A percentile compares a stretch with the other conserved stretches of the same genome.
Evolutionary conservation across 2,329 filamentous ascomycete species (phyloP).

Genomic region (Sclerotiophoma versabilis): DNA sequence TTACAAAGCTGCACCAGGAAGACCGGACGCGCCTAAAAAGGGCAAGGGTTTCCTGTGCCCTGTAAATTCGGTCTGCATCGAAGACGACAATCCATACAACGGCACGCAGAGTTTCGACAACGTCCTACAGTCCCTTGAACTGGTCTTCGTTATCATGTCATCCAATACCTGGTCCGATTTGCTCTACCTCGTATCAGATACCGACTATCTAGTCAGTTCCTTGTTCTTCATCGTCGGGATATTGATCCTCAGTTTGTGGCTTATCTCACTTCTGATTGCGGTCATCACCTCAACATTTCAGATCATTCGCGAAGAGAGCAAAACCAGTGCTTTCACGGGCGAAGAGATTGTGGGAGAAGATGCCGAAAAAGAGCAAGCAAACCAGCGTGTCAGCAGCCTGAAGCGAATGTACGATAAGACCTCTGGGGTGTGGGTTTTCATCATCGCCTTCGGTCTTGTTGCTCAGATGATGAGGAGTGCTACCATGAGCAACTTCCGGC

Average conservation of each 20-base stretch:
- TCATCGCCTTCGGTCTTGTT: constrained; percentile 83
- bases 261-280: constrained; percentile 91
- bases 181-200: constrained; percentile 91
- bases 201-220: constrained; percentile 86
- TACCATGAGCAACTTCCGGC: constrained; percentile 69
- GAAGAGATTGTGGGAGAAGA: constrained; percentile 62
- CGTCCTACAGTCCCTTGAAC: constrained; percentile 86
- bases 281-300: constrained; percentile 99
- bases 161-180: constrained; percentile 96
- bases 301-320: constrained; percentile 95
- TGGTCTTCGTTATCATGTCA: constrained; percentile 98
- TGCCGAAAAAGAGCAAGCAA: constrained; percentile 36
- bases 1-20: constrained; percentile 68
- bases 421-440: constrained; percentile 75
- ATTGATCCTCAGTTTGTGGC: constrained; percentile 93
- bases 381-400: constrained; percentile 59
- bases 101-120: constrained; percentile 95
- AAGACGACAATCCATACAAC: constrained; percentile 79
- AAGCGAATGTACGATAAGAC: constrained; percentile 79
- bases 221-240: constrained; percentile 77
- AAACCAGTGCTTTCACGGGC: constrained; percentile 88
- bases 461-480: constrained; percentile 80
- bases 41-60: constrained; percentile 90
- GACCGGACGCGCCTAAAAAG: constrained; percentile 48
- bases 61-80: constrained; percentile 79